Base-by-base conservation (phyloP, 305 asterid genomes). In the Fraxinus velutina region DNA sequence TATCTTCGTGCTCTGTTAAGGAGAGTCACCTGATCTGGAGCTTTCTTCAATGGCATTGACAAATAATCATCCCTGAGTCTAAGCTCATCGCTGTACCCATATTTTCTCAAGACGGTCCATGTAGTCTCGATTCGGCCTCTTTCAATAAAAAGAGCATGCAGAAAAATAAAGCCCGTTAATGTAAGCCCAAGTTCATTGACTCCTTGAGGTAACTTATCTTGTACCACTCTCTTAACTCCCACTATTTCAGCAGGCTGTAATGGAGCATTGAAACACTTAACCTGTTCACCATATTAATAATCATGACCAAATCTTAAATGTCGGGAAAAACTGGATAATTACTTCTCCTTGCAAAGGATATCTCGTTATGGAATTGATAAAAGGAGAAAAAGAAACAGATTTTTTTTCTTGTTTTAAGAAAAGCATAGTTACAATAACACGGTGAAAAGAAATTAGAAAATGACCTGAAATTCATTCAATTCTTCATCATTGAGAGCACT, bases 81-180 rank as follows among this genome's bases (percentile, higher is more conserved):
- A 55, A 96, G 91, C 82, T 94, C 97, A 78, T 96, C 93, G 81
- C 90, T 84, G 86, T 96, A 96, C 62, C 98, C 98, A 89, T 89
- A 96, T 88, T 90, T 93, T 85, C 99, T 90, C 86, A 96, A 85
- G 50, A 96, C 98, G n/a, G 93, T 88, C 99, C 97, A 96, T 1
- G 95, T 90, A 79, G 98, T 92, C 90, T 96, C 98, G 30, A 93
- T 86, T 42, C 97, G 90, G 64, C 97, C 97, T 87, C 89, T 94
- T 92, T 96, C 98, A 81, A 96, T 94, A 85, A 94, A 96, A 88
- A 94, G 96, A 80, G 97, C 95, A 86, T 92, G 97, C 83, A 96
- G 94, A 83, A 87, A 93, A 83, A 94, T 94, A 90, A 96, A 96
- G 21, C 99, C 99, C 0, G 95, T 88, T 73, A 94, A 88, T 86